phyloP scores from a whole-genome alignment of 139 green algal genomes.

The Mychonastes homosphaera region DNA sequence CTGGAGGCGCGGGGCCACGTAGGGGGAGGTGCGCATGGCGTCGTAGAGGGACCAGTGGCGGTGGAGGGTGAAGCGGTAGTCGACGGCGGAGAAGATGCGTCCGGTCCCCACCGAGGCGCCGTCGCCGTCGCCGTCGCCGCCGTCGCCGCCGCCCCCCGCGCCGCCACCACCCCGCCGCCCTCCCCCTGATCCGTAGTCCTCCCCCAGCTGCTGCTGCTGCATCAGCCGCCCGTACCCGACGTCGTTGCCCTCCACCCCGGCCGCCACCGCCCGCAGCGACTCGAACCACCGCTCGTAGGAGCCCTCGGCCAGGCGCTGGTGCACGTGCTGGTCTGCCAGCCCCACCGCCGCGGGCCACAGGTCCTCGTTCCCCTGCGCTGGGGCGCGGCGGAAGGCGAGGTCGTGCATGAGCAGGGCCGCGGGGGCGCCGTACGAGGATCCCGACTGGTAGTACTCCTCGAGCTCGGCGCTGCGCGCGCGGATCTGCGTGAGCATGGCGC shows the following conservation, averaged over 20 bases:
- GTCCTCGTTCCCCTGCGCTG: conserved; percentile 23
- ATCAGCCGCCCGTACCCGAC: conserved; percentile 14
- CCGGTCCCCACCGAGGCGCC: not conserved
- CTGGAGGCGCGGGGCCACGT: conserved; percentile 72
- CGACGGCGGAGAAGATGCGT: not conserved
- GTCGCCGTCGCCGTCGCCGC: not conserved
- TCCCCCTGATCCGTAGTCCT: conserved; percentile 16
- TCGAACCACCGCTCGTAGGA: conserved; percentile 31
- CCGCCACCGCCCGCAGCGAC: conserved; percentile 20
- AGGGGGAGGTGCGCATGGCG: conserved; percentile 61
- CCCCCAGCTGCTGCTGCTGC: conserved; percentile 11
- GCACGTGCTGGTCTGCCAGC: conserved; percentile 82
- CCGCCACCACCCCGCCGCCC: too few species aligned
- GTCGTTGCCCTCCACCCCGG: conserved; percentile 26
- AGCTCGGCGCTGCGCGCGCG: conserved; percentile 12
- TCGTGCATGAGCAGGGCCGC: conserved; percentile 53
- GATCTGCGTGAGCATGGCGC: too few species aligned
- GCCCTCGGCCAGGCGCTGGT: conserved; percentile 49
- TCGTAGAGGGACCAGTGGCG: conserved; percentile 82
- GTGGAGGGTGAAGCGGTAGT: conserved; percentile 30
- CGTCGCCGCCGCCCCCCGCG: not conserved
- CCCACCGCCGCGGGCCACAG: conserved; percentile 75
- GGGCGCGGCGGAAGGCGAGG: conserved; percentile 29
- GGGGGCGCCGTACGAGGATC: conserved; percentile 58
- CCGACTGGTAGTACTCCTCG: conserved; percentile 42